Evolutionary conservation across 2,329 filamentous ascomycete species (phyloP).

Genomic region (Zymoseptoria brevis): DNA sequence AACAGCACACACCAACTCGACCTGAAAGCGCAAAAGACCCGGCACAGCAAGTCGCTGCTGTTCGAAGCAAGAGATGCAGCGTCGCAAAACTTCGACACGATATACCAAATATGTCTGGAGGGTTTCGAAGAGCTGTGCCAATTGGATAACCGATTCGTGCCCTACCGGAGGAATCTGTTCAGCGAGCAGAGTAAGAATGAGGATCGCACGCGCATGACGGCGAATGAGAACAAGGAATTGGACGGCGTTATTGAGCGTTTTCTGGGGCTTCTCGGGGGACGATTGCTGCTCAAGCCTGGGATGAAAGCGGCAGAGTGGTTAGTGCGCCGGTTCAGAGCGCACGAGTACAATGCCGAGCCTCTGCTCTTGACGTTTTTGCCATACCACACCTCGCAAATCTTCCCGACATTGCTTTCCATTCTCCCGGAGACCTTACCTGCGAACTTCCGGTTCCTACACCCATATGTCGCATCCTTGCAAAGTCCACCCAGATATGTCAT

Average conservation of each 20-base stretch:
- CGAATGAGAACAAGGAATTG: conserved; percentile 71
- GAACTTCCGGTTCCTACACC: conserved; percentile 74
- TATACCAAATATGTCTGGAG: conserved; percentile 79
- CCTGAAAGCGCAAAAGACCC: conserved; percentile 82
- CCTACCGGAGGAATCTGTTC: conserved; percentile 74
- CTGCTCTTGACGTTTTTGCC: conserved; percentile 83
- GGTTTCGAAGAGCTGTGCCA: conserved; percentile 88
- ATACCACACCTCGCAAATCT: conserved; percentile 79
- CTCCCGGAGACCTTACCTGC: conserved; percentile 66
- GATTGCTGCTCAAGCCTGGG: conserved; percentile 74
- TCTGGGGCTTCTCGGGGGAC: conserved; percentile 67
- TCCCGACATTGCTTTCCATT: conserved; percentile 79
- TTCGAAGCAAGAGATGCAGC: conserved; percentile 81
- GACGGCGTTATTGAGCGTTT: conserved; percentile 74
- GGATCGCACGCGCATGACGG: conserved; percentile 78
- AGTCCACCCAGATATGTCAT: conserved; percentile 72
- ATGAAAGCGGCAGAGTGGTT: conserved; percentile 94
- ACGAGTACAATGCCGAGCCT: conserved; percentile 77
- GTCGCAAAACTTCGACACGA: conserved; percentile 79
- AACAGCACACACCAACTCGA: conserved; percentile 86
- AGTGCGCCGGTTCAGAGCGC: conserved; percentile 82
- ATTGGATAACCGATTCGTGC: conserved; percentile 69
- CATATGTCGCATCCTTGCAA: conserved; percentile 72
- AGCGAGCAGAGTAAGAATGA: conserved; percentile 86
- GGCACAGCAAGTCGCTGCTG: conserved; percentile 89